phyloP scores from a whole-genome alignment of 805 yeast species.

The Jamesozyma rosinii region DNA sequence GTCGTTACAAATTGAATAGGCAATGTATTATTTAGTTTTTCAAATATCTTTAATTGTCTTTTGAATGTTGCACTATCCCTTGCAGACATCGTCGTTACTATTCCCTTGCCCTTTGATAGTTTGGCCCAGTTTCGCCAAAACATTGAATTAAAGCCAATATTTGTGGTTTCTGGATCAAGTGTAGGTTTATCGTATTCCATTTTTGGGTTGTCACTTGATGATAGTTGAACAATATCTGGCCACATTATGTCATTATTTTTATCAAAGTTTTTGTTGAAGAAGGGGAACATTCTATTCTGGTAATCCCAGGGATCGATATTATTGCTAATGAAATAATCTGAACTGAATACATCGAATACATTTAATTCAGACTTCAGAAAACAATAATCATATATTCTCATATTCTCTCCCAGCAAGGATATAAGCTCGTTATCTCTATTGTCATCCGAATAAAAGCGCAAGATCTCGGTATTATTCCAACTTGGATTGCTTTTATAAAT shows the following conservation, averaged over 20 bases:
- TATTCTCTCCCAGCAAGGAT: conserved; percentile 19
- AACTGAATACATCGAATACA: conserved; percentile 9
- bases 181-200: neutral
- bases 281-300: conserved; percentile 23
- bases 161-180: neutral
- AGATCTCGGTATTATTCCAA: conserved; percentile 18
- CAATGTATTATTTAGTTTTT: conserved; percentile 15
- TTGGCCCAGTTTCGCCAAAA: conserved; percentile 23
- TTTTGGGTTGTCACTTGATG: neutral
- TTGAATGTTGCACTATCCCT: conserved; percentile 12
- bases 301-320: conserved; percentile 9
- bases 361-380: conserved; percentile 15
- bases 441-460: conserved; percentile 12
- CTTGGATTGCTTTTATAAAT: conserved; percentile 11
- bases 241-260: conserved; percentile 10
- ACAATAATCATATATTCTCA: conserved; percentile 25
- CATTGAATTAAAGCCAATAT: conserved; percentile 10
- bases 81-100: conserved; percentile 21
- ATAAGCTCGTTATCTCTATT: conserved; percentile 15
- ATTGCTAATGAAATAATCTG: conserved; percentile 1
- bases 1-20: conserved; percentile 27
- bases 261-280: conserved; percentile 8
- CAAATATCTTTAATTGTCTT: conserved; percentile 18
- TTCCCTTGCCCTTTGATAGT: conserved; percentile 22
- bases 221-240: conserved; percentile 17